phyloP scores from a whole-genome alignment of 257 asterid genomes.

The Leptodermis oblonga region DNA sequence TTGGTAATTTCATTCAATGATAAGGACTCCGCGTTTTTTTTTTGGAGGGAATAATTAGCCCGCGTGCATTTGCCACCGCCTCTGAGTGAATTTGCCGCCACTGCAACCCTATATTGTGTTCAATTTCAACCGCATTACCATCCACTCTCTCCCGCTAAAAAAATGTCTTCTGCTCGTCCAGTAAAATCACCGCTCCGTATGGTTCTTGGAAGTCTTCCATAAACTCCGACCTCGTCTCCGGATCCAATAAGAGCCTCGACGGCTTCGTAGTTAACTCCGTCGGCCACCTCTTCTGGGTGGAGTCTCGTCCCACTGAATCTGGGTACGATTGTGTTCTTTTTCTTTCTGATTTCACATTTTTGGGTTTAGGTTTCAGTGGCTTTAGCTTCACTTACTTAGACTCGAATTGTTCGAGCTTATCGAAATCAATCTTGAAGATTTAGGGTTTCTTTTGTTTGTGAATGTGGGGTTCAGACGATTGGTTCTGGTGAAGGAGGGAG shows the following conservation, averaged over 20 bases:
- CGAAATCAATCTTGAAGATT: neutral
- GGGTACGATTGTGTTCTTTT: too few species aligned
- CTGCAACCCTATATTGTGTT: too few species aligned
- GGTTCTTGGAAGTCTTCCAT: constrained; percentile 98
- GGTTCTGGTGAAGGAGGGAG: constrained; percentile 75
- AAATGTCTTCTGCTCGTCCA: constrained; percentile 25
- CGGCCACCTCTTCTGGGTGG: constrained; percentile 76
- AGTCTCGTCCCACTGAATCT: constrained; percentile 79
- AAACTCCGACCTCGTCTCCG: constrained; percentile 80
- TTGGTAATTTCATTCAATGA: too few species aligned
- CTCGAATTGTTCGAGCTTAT: neutral
- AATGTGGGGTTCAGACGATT: constrained; percentile 59
- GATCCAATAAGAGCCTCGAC: constrained; percentile 65
- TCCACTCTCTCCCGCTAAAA: constrained; percentile 8
- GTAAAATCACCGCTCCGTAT: constrained; percentile 56
- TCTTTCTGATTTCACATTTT: too few species aligned
- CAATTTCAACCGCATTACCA: neutral
- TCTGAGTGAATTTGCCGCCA: too few species aligned
- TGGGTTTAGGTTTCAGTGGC: neutral
- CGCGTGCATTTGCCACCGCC: too few species aligned
- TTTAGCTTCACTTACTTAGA: neutral
- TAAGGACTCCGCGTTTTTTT: too few species aligned
- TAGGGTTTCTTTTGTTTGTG: constrained; percentile 14
- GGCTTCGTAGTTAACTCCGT: constrained; percentile 58
- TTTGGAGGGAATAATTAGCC: too few species aligned